phyloP scores from a whole-genome alignment of 768 basidiomycete genomes.

The Boletus barrowsii region DNA sequence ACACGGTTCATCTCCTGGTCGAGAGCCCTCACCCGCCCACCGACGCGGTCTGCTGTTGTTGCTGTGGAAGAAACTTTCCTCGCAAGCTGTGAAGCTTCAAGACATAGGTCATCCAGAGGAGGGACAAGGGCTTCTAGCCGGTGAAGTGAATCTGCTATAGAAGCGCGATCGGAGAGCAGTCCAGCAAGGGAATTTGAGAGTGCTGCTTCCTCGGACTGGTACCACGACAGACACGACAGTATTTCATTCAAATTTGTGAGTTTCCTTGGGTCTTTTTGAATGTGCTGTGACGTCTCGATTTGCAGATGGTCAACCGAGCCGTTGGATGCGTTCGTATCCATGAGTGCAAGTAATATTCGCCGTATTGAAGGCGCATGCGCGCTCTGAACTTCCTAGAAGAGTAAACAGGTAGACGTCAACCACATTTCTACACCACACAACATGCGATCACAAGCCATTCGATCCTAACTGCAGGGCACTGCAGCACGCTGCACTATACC shows the following conservation, averaged over 20 bases:
- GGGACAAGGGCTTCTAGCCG: conserved; percentile 61
- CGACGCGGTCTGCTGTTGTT: conserved; percentile 80
- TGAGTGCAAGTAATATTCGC: background rate
- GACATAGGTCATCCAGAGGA: conserved; percentile 57
- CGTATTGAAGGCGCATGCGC: too few relatives aligned
- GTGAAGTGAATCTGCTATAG: conserved; percentile 58
- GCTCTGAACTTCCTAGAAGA: too few relatives aligned
- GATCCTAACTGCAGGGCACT: too few relatives aligned
- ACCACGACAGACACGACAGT: conserved; percentile 66
- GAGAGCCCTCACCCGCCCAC: conserved; percentile 82
- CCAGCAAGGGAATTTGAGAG: conserved; percentile 71
- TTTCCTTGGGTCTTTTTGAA: conserved; percentile 28
- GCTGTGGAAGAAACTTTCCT: conserved; percentile 68
- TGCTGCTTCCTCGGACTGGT: conserved; percentile 75
- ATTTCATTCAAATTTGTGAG: conserved; percentile 68
- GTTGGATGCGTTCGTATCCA: conserved; percentile 10
- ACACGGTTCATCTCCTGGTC: conserved; percentile 95
- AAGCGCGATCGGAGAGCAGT: conserved; percentile 65
- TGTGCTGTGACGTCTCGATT: conserved; percentile 2
- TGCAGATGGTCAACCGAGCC: conserved; percentile 6
- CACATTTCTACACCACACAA: too few relatives aligned
- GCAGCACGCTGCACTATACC: too few relatives aligned
- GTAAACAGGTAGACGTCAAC: too few relatives aligned
- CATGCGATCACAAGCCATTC: too few relatives aligned
- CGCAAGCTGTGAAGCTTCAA: conserved; percentile 54